phyloP scores from a whole-genome alignment of 176 grass and related monocot species.

The Rhynchospora tenuis region DNA sequence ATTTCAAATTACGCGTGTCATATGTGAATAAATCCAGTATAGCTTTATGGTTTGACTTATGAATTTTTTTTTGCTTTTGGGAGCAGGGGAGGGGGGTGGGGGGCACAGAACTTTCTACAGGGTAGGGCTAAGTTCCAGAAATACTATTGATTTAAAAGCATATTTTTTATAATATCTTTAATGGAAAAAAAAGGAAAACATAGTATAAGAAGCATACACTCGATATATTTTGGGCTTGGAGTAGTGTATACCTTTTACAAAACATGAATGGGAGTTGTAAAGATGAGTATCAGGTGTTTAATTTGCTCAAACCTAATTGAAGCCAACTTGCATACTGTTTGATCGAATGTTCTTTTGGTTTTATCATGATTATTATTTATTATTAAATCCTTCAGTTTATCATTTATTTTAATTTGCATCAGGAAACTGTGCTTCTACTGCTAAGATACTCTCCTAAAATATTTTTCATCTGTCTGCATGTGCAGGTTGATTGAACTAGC shows the following conservation, averaged over 20 bases:
- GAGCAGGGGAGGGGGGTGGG: too few relatives aligned
- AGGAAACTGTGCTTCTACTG: not conserved
- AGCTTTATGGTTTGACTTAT: not conserved
- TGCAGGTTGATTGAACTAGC: constrained; percentile 9
- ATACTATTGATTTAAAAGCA: too few relatives aligned
- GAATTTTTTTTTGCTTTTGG: too few relatives aligned
- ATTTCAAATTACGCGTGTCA: too few relatives aligned
- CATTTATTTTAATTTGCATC: not conserved
- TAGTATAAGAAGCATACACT: too few relatives aligned
- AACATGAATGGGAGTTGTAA: not conserved
- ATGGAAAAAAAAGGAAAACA: too few relatives aligned
- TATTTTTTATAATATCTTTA: too few relatives aligned
- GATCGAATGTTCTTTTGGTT: not conserved
- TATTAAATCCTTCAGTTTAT: not conserved
- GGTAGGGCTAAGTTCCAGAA: too few relatives aligned
- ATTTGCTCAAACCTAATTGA: not conserved
- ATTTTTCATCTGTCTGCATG: not conserved
- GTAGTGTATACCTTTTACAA: not conserved
- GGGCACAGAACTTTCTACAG: too few relatives aligned
- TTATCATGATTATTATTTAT: not conserved
- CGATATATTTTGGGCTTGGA: too few relatives aligned
- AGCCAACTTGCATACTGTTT: not conserved
- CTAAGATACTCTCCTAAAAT: not conserved
- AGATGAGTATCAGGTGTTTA: not conserved
- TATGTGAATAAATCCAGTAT: not conserved